Conservation (phyloP, 306 rosid species). For the Fagus crenata region DNA sequence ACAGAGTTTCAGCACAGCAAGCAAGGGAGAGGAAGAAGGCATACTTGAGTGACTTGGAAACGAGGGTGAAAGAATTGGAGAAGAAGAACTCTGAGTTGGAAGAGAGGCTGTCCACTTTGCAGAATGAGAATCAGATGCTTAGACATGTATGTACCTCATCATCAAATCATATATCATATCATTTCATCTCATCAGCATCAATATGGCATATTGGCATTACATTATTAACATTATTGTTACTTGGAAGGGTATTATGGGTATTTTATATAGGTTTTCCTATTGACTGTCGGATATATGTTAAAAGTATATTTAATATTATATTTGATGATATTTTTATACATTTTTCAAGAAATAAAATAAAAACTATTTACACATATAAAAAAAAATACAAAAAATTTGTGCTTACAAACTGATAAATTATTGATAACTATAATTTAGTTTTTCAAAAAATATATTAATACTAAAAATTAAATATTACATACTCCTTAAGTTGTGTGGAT, state of each 20-base stretch:
- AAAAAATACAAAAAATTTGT: no score
- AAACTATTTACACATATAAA: no score
- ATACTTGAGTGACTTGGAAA: constrained; percentile 80
- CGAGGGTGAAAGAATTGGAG: constrained; percentile 70
- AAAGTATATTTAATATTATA: no score
- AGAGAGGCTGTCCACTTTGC: constrained; percentile 83
- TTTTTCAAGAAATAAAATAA: no score
- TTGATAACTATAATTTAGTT: no score
- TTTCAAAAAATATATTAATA: no score
- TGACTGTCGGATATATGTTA: no score
- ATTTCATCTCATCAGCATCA: not conserved
- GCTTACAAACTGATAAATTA: no score
- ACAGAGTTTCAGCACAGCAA: constrained; percentile 97
- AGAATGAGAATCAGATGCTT: constrained; percentile 98
- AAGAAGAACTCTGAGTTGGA: constrained; percentile 78
- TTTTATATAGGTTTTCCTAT: no score
- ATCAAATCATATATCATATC: not conserved
- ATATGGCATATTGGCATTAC: not conserved
- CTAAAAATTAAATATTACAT: no score
- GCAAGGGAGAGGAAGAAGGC: constrained; percentile 98
- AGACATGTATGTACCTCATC: constrained; percentile 64
- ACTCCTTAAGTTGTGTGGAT: no score
- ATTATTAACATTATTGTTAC: not conserved
- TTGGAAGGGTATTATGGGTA: not conserved
- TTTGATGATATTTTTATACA: no score